Evolutionary conservation across 306 rosid species (phyloP).

Genomic region (Casuarina cunninghamiana): DNA sequence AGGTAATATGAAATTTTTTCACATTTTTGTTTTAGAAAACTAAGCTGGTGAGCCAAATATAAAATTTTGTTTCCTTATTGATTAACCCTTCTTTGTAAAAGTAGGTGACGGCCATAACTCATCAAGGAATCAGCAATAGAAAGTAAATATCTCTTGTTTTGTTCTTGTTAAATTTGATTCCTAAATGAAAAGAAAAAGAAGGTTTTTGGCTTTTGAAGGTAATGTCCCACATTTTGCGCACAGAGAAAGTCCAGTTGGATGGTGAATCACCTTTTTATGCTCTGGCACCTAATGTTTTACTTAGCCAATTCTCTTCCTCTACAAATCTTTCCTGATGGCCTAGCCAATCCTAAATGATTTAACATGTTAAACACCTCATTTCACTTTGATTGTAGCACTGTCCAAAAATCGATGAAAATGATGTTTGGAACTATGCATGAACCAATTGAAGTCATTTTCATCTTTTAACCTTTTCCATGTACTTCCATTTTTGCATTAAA

Average conservation of each 20-base stretch:
- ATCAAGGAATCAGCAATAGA: neutral
- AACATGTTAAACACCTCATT: neutral
- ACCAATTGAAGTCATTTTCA: neutral
- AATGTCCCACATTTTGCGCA: neutral
- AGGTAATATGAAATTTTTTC: neutral
- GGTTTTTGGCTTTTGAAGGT: neutral
- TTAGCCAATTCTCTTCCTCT: neutral
- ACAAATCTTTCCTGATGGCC: neutral
- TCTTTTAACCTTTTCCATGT: neutral
- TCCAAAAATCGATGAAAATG: neutral
- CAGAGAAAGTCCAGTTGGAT: neutral
- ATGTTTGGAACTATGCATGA: neutral
- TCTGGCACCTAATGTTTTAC: neutral
- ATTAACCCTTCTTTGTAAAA: neutral
- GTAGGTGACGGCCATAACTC: neutral
- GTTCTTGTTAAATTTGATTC: neutral
- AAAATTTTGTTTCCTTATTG: neutral
- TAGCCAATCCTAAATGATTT: neutral
- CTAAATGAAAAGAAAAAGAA: neutral
- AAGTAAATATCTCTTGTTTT: neutral
- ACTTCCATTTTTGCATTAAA: neutral
- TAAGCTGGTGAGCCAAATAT: neutral
- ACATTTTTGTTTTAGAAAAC: conserved; percentile 11
- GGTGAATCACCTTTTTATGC: neutral
- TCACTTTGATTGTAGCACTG: neutral